Conservation (phyloP, 108 stramenopile genomes). For the Discostella pseudostelligera region DNA sequence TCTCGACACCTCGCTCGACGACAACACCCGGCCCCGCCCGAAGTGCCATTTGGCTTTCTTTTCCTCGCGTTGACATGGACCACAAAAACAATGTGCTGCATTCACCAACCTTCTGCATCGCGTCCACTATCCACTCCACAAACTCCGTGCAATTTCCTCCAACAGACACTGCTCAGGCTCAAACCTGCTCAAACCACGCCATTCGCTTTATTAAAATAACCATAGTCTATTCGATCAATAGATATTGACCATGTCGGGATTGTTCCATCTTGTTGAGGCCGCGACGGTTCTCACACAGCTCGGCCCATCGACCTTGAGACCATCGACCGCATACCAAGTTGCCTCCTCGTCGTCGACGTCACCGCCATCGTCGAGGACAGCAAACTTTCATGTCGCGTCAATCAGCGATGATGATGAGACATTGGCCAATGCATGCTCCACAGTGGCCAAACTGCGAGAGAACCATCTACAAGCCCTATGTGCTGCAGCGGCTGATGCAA, state of each 20-base stretch:
- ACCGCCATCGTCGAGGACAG: background rate
- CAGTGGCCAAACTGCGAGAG: conserved; percentile 18
- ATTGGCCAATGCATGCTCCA: conserved; percentile 4
- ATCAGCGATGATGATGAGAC: conserved; percentile 25
- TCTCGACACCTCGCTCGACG: too few species aligned
- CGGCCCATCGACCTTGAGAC: conserved; percentile 7
- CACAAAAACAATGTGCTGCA: too few species aligned
- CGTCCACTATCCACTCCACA: too few species aligned
- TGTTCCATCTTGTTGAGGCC: conserved; percentile 60
- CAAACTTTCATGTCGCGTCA: conserved; percentile 7
- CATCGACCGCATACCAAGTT: conserved; percentile 15
- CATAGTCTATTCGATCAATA: too few species aligned
- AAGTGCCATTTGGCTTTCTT: too few species aligned
- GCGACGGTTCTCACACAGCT: conserved; percentile 59
- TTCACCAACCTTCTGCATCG: too few species aligned
- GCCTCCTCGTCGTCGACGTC: conserved; percentile 10
- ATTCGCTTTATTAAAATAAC: too few species aligned
- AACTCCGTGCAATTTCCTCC: too few species aligned
- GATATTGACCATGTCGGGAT: conserved; percentile 9
- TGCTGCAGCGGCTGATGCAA: conserved; percentile 13
- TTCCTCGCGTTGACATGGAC: too few species aligned
- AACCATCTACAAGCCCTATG: conserved; percentile 27
- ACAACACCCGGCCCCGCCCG: too few species aligned
- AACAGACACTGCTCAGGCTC: too few species aligned
- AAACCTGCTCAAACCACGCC: too few species aligned